Evolutionary conservation across 495 filamentous ascomycete genomes (phyloP), one percentile per base, ranked within the genome.

Genomic region (Astrothelium subdiscretum): DNA sequence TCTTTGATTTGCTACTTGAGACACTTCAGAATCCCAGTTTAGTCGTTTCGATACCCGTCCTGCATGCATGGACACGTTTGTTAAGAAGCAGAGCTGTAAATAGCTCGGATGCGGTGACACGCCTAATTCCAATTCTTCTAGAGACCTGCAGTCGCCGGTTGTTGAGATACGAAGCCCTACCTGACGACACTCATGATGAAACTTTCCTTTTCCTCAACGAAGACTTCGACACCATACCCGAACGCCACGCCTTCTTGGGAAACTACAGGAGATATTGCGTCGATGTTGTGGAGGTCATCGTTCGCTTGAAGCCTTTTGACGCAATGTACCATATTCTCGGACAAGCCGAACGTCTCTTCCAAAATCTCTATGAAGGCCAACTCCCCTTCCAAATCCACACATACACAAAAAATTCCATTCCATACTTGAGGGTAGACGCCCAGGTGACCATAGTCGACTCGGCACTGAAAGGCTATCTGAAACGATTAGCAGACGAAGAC

Each of bases 191-290:
- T 0, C 83, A 90, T 18, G 84, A 97, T 71, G 82, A 87, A 8
- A 89, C 86, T 15, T 80, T 92, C 31, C 75, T 89, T 38, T 91
- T 96, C 63, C 80, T 99, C 6, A 75, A 89, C 58, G 91, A 96
- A 64, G 94, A 99, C 71, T 89, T 96, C 32, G 95, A 97, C 72
- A 97, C 94, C 0, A 79, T 92, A 32, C 95, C 95, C 1, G 95
- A 99, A 72, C 80, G 89, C 27, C 94, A 99, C 75, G 89, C 92
- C 13, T 99, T 99, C 71, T 81, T 97, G n/a, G 92, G 94, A 0
- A 97, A 97, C 68, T 99, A 97, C 71, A 80, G 92, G 26, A 83
- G 95, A 54, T 97, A 95, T 67, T 94, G 91, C 71, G 83, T 83
- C 12, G 84, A 86, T 32, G 83, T 96, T 4, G 87, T 97, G 57